Evolutionary conservation across 768 basidiomycete species (phyloP).

Genomic region (Tulasnella calospora): DNA sequence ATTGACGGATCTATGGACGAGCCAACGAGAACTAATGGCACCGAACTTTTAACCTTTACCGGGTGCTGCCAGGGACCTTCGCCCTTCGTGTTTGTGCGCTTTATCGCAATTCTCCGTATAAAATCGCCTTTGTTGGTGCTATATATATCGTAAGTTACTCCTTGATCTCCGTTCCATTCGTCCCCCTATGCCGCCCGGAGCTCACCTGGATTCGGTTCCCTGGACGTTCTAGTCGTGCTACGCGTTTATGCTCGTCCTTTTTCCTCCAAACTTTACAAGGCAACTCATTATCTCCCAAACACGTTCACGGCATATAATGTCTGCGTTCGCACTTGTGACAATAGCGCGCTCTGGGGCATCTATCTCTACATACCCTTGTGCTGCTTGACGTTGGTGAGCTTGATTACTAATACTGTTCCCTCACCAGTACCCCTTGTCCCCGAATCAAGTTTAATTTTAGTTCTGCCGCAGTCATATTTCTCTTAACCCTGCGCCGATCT

Average conservation of each 20-base stretch:
- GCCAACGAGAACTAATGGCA: not conserved
- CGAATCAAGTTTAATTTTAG: not conserved
- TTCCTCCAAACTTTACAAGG: not conserved
- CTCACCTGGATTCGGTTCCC: not conserved
- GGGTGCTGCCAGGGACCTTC: not conserved
- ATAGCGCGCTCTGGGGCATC: not conserved
- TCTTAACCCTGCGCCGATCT: not conserved
- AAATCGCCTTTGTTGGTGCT: not conserved
- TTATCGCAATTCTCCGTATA: not conserved
- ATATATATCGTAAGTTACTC: not conserved
- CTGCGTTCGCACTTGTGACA: not conserved
- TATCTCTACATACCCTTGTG: not conserved
- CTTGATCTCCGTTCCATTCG: too few relatives aligned
- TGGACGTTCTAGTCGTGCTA: not conserved
- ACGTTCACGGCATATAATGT: not conserved
- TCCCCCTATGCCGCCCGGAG: too few relatives aligned
- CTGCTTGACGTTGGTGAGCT: not conserved
- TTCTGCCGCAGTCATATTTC: not conserved
- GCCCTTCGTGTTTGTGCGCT: not conserved
- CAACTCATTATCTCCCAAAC: not conserved
- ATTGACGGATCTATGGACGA: too few relatives aligned
- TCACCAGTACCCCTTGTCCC: not conserved
- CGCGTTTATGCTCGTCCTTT: not conserved
- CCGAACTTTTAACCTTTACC: not conserved
- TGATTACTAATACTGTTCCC: too few relatives aligned